These are phyloP conservation scores for Malassezia psittaci DNA, from an alignment of 1,284 basidiomycete species.

Conservation along the genomic window DNA sequence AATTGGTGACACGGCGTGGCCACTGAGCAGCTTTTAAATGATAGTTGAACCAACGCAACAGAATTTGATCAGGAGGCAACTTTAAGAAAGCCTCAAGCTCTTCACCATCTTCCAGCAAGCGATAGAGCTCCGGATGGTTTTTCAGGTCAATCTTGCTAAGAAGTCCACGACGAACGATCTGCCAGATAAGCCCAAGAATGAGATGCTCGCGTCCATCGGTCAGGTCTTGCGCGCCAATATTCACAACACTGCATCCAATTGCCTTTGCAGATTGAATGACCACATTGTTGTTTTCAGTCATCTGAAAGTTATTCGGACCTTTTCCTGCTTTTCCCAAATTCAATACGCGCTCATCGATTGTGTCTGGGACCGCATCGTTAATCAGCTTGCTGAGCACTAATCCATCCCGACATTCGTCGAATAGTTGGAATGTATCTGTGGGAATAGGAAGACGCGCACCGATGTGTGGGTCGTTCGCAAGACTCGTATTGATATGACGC, in stretches of 20 bases:
- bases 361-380: slow-evolving; percentile 97
- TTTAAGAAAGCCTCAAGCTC: slow-evolving; percentile 88
- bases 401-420: slow-evolving; percentile 89
- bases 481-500: slow-evolving; percentile 85
- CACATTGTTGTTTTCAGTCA: slow-evolving; percentile 99
- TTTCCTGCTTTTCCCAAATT: slow-evolving; percentile 55
- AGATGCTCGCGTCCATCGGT: slow-evolving; percentile 90
- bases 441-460: slow-evolving; percentile 77
- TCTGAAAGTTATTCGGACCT: slow-evolving; percentile 80
- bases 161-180: slow-evolving; percentile 86
- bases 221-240: slow-evolving; percentile 87
- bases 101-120: slow-evolving; percentile 89
- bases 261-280: slow-evolving; percentile 96
- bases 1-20: slow-evolving; percentile 75
- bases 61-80: slow-evolving; percentile 89
- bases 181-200: slow-evolving; percentile 98
- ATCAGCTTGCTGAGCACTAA: slow-evolving; percentile 94
- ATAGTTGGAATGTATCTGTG: slow-evolving; percentile 96
- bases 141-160: slow-evolving; percentile 95
- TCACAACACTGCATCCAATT: slow-evolving; percentile 95
- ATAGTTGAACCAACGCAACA: slow-evolving; percentile 96
- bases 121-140: slow-evolving; percentile 89
- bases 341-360: slow-evolving; percentile 93
- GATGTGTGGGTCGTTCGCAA: slow-evolving; percentile 80
- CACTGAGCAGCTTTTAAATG: slow-evolving; percentile 91